A percentile compares a stretch with the other conserved stretches of the same genome.
Conservation (phyloP, 352 stramenopile species). For the Lagenidium sp. region DNA sequence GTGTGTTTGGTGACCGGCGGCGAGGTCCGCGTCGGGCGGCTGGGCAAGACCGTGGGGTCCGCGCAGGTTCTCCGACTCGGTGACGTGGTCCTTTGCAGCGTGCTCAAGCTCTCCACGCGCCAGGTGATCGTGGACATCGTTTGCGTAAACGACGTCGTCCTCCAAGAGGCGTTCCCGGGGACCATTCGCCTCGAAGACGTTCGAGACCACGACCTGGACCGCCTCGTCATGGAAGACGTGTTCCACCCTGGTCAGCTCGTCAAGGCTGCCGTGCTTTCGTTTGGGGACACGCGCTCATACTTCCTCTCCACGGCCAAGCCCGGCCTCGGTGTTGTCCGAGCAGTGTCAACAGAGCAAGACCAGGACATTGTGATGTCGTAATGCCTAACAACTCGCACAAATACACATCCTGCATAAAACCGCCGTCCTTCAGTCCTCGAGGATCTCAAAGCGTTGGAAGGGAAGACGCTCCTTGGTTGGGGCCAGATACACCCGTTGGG, state of each 20-base stretch:
- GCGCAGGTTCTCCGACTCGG: constrained; percentile 60
- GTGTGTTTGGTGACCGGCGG: constrained; percentile 21
- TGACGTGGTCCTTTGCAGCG: constrained; percentile 55
- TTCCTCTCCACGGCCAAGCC: constrained; percentile 71
- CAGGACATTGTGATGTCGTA: constrained; percentile 14
- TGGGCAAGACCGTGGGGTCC: constrained; percentile 45
- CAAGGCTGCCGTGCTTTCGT: constrained; percentile 76
- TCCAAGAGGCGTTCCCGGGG: constrained; percentile 72
- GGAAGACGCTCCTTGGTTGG: constrained; percentile 11
- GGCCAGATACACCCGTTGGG: too few species aligned
- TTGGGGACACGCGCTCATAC: constrained; percentile 79
- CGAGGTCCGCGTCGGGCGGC: constrained; percentile 39
- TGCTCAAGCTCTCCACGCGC: constrained; percentile 58
- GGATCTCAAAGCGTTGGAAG: constrained; percentile 68
- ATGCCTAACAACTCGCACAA: not conserved
- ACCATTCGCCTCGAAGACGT: constrained; percentile 78
- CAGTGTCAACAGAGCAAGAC: constrained; percentile 21
- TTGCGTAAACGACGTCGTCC: constrained; percentile 52
- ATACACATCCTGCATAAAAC: not conserved
- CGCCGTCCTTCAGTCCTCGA: constrained; percentile 30
- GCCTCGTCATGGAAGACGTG: constrained; percentile 69
- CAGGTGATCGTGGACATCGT: constrained; percentile 78
- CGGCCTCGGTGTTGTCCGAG: constrained; percentile 53
- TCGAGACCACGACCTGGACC: constrained; percentile 70
- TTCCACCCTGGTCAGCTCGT: constrained; percentile 64